These are phyloP conservation scores for Cryptomeria japonica DNA, from an alignment of 75 land plant species.

Conservation along the genomic window DNA sequence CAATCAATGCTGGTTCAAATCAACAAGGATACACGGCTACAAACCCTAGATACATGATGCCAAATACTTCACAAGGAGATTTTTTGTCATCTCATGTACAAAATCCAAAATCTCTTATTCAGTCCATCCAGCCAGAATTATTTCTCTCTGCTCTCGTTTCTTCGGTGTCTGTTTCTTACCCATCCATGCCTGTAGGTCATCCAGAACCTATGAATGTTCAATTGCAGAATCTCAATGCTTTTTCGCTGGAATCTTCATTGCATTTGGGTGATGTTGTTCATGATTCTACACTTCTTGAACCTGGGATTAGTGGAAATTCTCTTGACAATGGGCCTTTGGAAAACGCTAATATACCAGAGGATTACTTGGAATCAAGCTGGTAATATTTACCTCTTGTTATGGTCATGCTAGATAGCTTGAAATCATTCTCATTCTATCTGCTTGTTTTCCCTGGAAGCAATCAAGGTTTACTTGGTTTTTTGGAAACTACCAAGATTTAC, in stretches of 20 bases:
- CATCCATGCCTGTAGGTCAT: not conserved
- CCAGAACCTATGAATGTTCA: not conserved
- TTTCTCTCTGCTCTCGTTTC: not conserved
- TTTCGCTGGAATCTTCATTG: not conserved
- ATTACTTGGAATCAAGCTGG: not conserved
- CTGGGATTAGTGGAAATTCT: not conserved
- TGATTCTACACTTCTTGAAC: not conserved
- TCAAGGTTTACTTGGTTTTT: not conserved
- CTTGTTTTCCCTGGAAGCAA: not conserved
- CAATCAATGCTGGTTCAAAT: not conserved
- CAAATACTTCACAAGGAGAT: not conserved
- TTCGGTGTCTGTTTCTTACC: not conserved
- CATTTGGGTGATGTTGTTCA: not conserved
- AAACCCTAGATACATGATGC: not conserved
- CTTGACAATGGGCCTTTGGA: not conserved
- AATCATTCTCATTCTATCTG: not conserved
- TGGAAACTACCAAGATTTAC: not conserved
- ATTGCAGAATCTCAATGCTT: not conserved
- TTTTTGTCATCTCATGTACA: not conserved
- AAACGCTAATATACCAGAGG: not conserved
- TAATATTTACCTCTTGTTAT: not conserved
- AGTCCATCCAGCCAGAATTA: not conserved
- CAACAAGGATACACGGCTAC: not conserved
- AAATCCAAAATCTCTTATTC: not conserved
- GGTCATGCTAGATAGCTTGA: not conserved